Percentiles rank a stretch among this genome's conserved stretches.
These are phyloP conservation scores for Penicillium paradoxum DNA, from an alignment of 495 filamentous ascomycete species.

Conservation along the genomic window DNA sequence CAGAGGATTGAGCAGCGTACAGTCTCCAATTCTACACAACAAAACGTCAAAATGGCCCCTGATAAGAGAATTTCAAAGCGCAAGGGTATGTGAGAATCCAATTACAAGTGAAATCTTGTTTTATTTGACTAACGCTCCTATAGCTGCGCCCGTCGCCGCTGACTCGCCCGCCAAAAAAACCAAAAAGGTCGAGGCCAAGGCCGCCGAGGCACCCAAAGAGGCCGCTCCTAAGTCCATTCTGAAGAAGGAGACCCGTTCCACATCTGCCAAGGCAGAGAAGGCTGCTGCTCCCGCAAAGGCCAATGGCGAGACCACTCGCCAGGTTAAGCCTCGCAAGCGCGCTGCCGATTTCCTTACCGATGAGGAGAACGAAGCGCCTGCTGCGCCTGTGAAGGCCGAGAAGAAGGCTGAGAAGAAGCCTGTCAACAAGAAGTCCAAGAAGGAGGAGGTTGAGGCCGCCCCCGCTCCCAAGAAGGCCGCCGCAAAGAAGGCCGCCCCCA, in stretches of 20 bases:
- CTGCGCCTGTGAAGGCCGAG: slow-evolving; percentile 22
- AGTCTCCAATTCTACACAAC: slow-evolving; percentile 18
- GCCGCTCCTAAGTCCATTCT: slow-evolving; percentile 32
- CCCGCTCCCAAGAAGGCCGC: slow-evolving; percentile 34
- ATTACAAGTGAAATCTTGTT: background rate
- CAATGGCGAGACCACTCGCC: slow-evolving; percentile 34
- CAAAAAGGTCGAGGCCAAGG: slow-evolving; percentile 45
- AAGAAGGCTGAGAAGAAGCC: slow-evolving; percentile 23
- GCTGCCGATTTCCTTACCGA: slow-evolving; percentile 49
- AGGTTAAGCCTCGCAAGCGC: slow-evolving; percentile 49
- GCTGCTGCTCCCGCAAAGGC: slow-evolving; percentile 24
- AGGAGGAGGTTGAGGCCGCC: slow-evolving; percentile 27
- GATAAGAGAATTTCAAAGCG: slow-evolving; percentile 67
- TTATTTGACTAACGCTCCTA: background rate
- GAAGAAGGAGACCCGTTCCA: slow-evolving; percentile 27
- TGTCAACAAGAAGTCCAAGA: slow-evolving; percentile 38
- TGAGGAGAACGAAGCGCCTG: slow-evolving; percentile 31
- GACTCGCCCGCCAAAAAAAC: slow-evolving; percentile 56
- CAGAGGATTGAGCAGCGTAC: slow-evolving; percentile 15
- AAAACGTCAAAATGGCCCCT: slow-evolving; percentile 55
- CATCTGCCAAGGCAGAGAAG: slow-evolving; percentile 23
- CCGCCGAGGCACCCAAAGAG: slow-evolving; percentile 24
- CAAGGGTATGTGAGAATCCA: slow-evolving; percentile 52
- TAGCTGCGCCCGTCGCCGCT: slow-evolving; percentile 40
- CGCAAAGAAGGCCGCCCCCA: slow-evolving; percentile 22